Evolutionary conservation across 257 asterid species (phyloP), one percentile per base, ranked within the genome.

Genomic region (Penstemon barbatus): DNA sequence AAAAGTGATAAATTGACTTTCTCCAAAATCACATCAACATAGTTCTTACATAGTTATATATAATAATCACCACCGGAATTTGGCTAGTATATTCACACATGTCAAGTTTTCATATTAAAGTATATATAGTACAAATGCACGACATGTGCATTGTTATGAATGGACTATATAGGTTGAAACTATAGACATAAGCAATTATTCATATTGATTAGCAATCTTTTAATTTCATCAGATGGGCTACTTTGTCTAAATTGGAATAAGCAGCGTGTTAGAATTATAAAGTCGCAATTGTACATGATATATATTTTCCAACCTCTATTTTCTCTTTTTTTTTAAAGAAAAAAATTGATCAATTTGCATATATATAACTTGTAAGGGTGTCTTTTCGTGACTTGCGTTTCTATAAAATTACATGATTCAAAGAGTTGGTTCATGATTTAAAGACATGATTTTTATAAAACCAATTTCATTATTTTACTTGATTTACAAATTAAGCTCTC

Each of bases 221-320:
- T 25, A 25, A 61, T 42, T 13, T 18, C 39, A 36, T 62, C 49
- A 19, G 55, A 62, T 45, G 18, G 54, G 8, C 18, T 44, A 44
- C 49, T 61, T 36, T 61, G 39, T 38, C 10, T 59, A 39, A 41
- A 13, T 61, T 61, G 66, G 66, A 59, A 40, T 59, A n/a, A 13
- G 3, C 38, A 3, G n/a, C 3, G n/a, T n/a, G 19, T 59, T 40
- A 15, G 18, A 15, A 15, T 15, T 15, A 15, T 15, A 25, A 25
- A 25, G 46, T 40, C 66, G 33, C 33, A 25, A 25, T 25, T 25
- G 33, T 25, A 25, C 33, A 25, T 25, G 33, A 25, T 25, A 25
- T 25, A 25, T 25, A 61, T 40, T 61, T 61, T 43, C 42, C 9
- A 62, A 19, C 50, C 50, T 41, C 39, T 6, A 59, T 59, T 2